Evolutionary conservation across 2,329 filamentous ascomycete genomes (phyloP), one percentile per base, ranked within the genome.

Genomic region (Beauveria australis): DNA sequence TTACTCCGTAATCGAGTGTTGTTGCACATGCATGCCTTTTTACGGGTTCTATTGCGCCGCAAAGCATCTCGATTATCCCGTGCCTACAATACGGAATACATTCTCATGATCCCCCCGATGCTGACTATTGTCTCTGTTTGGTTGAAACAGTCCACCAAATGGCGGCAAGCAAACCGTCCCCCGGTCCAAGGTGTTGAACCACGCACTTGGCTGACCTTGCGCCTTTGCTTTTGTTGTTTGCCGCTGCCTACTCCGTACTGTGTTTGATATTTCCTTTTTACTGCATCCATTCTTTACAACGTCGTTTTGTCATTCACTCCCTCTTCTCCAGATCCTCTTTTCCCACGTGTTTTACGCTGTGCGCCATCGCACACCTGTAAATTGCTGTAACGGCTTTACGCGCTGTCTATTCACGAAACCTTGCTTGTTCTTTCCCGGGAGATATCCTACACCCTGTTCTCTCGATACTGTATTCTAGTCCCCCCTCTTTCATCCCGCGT

Each of bases 281-380:
- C 51, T 58, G 55, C 41, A 37, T 10, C 24, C 55, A 24, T 26
- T 37, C 5, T 22, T 22, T 44, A 48, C 28, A 28, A 9, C 19
- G n/a, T 19, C 54, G 26, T 47, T 58, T 43, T 30, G n/a, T n/a
- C 55, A 19, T 47, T 58, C 30, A 49, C 26, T 28, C 16, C 22
- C 46, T 48, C 8, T 22, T 30, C 49, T 10, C n/a, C 4, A 24
- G 55, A 51, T 58, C 46, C 46, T 43, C 46, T 51, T 58, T 58
- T 51, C 46, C 55, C 55, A 58, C 55, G 55, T 58, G 55, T 41
- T 40, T 30, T n/a, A n/a, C 24, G 40, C 41, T 40, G 54, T 48
- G 43, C 54, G 44, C 43, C 44, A 48, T 48, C 44, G 30, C 22
- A 41, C 44, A 46, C 7, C 40, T 41, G 43, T 44, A 12, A 10